phyloP scores from a whole-genome alignment of 1,284 basidiomycete species.

The Neolentinus lepideus region DNA sequence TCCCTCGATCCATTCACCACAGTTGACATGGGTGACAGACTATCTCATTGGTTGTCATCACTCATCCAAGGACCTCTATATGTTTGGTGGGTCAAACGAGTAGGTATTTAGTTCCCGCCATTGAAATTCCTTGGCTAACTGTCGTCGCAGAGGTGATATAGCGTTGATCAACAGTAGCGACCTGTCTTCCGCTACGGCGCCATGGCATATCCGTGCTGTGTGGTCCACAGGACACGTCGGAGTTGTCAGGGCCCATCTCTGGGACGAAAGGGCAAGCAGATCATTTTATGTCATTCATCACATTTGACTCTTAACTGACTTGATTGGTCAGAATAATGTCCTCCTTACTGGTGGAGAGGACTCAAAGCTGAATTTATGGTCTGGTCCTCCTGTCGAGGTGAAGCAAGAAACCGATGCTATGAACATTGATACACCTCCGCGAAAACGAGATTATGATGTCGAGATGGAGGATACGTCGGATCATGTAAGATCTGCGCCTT shows the following conservation, averaged over 20 bases:
- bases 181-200: slow-evolving; percentile 15
- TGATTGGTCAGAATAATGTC: slow-evolving; percentile 21
- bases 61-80: slow-evolving; percentile 22
- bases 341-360: slow-evolving; percentile 32
- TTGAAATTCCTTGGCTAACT: background rate
- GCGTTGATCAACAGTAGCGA: slow-evolving; percentile 21
- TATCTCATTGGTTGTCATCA: slow-evolving; percentile 29
- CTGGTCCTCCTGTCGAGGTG: slow-evolving; percentile 10
- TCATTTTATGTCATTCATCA: background rate
- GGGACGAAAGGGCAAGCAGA: slow-evolving; percentile 25
- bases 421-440: background rate
- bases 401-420: background rate
- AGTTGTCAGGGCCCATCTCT: slow-evolving; percentile 25
- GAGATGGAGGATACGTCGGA: background rate
- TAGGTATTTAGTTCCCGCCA: slow-evolving; percentile 12
- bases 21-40: slow-evolving; percentile 31
- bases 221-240: slow-evolving; percentile 26
- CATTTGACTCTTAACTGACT: background rate
- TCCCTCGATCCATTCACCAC: slow-evolving; percentile 26
- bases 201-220: slow-evolving; percentile 23
- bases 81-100: slow-evolving; percentile 33
- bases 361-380: slow-evolving; percentile 26
- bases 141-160: slow-evolving; percentile 23
- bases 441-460: background rate
- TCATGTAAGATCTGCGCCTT: background rate